A percentile compares a stretch with the other conserved stretches of the same genome.
These are phyloP conservation scores for Taphrina communis DNA, from an alignment of 1,139 yeast species.

Conservation along the genomic window DNA sequence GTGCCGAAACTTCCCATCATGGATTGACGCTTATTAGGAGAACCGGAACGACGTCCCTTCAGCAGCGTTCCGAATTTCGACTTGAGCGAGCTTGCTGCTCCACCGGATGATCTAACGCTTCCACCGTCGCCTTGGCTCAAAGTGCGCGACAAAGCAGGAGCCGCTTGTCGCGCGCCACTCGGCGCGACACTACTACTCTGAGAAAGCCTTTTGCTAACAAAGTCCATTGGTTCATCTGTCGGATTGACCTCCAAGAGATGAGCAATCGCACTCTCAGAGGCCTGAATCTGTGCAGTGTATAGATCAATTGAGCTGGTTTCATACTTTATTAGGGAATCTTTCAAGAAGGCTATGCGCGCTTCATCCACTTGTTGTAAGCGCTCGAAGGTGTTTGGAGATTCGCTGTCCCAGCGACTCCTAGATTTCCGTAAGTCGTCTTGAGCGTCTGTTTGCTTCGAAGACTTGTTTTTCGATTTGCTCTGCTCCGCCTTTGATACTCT, in stretches of 20 bases:
- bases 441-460: slow-evolving; percentile 34
- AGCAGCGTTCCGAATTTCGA: slow-evolving; percentile 39
- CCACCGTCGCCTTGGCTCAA: slow-evolving; percentile 27
- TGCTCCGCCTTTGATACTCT: slow-evolving; percentile 24
- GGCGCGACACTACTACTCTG: slow-evolving; percentile 12
- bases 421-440: slow-evolving; percentile 40
- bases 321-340: slow-evolving; percentile 70
- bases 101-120: slow-evolving; percentile 37
- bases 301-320: slow-evolving; percentile 61
- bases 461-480: slow-evolving; percentile 36
- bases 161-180: background rate
- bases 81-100: slow-evolving; percentile 34
- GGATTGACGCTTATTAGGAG: slow-evolving; percentile 30
- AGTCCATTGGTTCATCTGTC: slow-evolving; percentile 62
- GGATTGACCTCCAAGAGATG: slow-evolving; percentile 68
- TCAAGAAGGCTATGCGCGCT: slow-evolving; percentile 67
- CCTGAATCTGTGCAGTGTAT: slow-evolving; percentile 50
- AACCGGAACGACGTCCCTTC: slow-evolving; percentile 16
- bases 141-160: slow-evolving; percentile 19
- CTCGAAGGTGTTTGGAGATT: slow-evolving; percentile 78
- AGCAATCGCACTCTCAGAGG: slow-evolving; percentile 70
- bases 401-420: slow-evolving; percentile 64
- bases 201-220: slow-evolving; percentile 56
- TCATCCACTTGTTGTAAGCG: slow-evolving; percentile 77
- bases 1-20: slow-evolving; percentile 10